Percentiles rank a stretch among this genome's conserved stretches.
These are phyloP conservation scores for Parasarocladium wereldwijsianum DNA, from an alignment of 2,329 filamentous ascomycete genomes.

Conservation along the genomic window DNA sequence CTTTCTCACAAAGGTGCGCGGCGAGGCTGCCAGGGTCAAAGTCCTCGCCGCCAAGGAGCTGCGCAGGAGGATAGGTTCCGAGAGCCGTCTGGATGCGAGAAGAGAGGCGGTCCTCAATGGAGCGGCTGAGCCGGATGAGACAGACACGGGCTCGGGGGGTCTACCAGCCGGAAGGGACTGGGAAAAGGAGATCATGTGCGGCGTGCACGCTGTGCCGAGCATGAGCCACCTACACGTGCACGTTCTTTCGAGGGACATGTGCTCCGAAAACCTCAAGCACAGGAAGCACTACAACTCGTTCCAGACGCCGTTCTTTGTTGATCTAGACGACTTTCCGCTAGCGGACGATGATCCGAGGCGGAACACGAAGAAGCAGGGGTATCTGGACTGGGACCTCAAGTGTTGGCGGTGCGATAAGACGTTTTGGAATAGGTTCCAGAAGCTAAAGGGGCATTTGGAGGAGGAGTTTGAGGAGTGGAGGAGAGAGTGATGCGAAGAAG, in stretches of 20 bases:
- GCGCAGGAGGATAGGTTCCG: constrained; percentile 48
- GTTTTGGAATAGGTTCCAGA: constrained; percentile 61
- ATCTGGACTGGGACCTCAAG: constrained; percentile 48
- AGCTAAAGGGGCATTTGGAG: constrained; percentile 61
- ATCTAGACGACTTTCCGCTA: constrained; percentile 67
- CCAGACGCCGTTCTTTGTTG: constrained; percentile 69
- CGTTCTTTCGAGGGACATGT: constrained; percentile 67
- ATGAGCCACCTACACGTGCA: constrained; percentile 93
- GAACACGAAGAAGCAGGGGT: constrained; percentile 38
- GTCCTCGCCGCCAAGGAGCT: constrained; percentile 60
- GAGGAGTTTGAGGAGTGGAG: constrained; percentile 67
- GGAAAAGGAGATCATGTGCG: constrained; percentile 56
- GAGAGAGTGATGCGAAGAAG: constrained; percentile 43
- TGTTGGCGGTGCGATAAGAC: constrained; percentile 75
- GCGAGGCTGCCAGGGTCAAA: constrained; percentile 46
- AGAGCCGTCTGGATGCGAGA: constrained; percentile 46
- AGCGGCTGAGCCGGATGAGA: constrained; percentile 23
- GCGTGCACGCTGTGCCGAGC: constrained; percentile 75
- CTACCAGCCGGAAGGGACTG: constrained; percentile 68
- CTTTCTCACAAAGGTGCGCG: constrained; percentile 51
- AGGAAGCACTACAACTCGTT: constrained; percentile 90
- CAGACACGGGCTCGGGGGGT: constrained; percentile 13
- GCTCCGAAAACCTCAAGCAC: constrained; percentile 57
- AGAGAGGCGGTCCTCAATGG: constrained; percentile 55
- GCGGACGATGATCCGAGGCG: constrained; percentile 47